Evolutionary conservation across 2,329 filamentous ascomycete genomes (phyloP), one percentile per base, ranked within the genome.

Genomic region (Clonostachys rhizophaga): DNA sequence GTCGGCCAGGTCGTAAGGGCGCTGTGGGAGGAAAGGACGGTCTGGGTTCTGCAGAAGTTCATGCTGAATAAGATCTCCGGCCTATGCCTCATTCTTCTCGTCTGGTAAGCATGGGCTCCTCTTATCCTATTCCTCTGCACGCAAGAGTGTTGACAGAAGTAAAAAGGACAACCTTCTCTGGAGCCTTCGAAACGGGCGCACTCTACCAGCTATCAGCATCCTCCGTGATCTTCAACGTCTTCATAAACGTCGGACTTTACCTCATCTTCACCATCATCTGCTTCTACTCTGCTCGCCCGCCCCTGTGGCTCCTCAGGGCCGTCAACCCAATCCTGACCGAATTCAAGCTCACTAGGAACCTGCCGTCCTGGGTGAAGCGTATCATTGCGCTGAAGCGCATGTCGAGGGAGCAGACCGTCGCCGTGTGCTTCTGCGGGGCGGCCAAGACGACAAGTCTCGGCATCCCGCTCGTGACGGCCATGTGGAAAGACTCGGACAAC

Each of bases 391-490:
- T 76, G 4, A 63, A 72, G 35, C 79, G 74, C 55, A 71, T 87
- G 59, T 66, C 75, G 1, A 76, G 75, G 36, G 75, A 78, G 49
- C 81, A 88, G 55, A 78, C 84, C 0, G 78, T 89, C 44, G 84
- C 86, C 1, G 79, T 87, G 13, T 88, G 84, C 54, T 89, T 89
- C 62, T 88, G 84, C 55, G 83, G 81, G 24, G 84, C 86, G 0
- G 85, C 85, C 13, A 90, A 90, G 64, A 87, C 85, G 4, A 84
- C 84, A 2, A 83, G 80, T 4, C 70, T 89, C 48, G 84, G 85
- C 0, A 85, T 89, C 8, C 86, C 86, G 1, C 60, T 89, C 30
- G 74, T 81, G 44, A 79, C 80, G 34, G 79, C 85, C 49, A 88
- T 89, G 79, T 89, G 83, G 70, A 67, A 70, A 13, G 70, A 76